Percentiles rank a stretch among this genome's conserved stretches.
phyloP scores from a whole-genome alignment of 345 rosid species.

The Eucalyptus sideroxylon region DNA sequence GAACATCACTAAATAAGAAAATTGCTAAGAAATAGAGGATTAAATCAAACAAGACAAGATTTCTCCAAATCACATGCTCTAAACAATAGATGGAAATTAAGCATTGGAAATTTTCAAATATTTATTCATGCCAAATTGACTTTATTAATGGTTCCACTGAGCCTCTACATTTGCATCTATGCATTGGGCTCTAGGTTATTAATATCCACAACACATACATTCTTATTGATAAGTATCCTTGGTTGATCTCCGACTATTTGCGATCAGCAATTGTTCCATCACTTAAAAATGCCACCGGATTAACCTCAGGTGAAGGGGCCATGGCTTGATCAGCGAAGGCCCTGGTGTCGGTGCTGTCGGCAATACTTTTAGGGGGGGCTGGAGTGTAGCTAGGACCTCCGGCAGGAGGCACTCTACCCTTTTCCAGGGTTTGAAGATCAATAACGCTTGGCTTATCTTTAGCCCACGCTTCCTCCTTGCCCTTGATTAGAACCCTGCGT shows the following conservation, averaged over 20 bases:
- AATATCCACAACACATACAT: not conserved
- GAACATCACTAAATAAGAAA: not conserved
- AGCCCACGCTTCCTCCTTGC: not conserved
- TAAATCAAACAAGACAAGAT: not conserved
- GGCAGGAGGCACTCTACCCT: not conserved
- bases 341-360: not conserved
- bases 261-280: not conserved
- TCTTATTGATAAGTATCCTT: not conserved
- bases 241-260: not conserved
- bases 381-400: not conserved
- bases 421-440: not conserved
- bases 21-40: not conserved
- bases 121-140: not conserved
- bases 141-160: not conserved
- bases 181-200: not conserved
- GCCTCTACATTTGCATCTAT: not conserved
- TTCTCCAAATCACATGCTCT: not conserved
- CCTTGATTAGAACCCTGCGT: not conserved
- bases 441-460: not conserved
- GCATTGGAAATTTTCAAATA: not conserved
- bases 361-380: not conserved
- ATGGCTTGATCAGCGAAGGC: not conserved
- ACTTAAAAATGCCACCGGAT: not conserved
- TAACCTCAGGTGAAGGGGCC: not conserved
- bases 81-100: not conserved